Conservation (phyloP, 257 asterid species). For the Eucommia ulmoides region DNA sequence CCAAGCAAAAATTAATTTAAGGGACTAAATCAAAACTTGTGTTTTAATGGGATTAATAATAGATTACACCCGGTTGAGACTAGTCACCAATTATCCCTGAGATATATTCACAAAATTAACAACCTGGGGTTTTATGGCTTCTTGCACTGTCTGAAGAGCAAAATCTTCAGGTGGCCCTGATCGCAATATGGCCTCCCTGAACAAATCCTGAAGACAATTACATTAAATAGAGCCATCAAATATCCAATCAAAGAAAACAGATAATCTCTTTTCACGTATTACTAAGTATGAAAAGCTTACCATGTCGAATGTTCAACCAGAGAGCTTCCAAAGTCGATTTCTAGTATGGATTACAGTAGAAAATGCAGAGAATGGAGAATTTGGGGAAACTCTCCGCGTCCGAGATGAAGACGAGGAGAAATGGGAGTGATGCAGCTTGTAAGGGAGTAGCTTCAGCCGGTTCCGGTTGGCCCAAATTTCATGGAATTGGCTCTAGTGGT, state of each 20-base stretch:
- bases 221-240: background rate
- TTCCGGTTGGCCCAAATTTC: no score
- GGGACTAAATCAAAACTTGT: background rate
- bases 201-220: background rate
- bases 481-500: no score
- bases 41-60: no score
- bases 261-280: background rate
- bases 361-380: no score
- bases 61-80: no score
- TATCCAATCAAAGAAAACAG: background rate
- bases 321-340: background rate
- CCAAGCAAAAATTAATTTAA: background rate
- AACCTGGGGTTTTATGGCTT: background rate
- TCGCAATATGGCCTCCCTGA: background rate
- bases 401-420: no score
- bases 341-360: no score
- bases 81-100: background rate
- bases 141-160: background rate
- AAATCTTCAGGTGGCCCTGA: background rate
- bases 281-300: background rate
- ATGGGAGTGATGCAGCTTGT: no score
- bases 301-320: background rate
- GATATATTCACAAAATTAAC: background rate
- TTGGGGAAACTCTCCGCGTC: no score
- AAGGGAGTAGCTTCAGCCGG: no score